A percentile compares a stretch with the other conserved stretches of the same genome.
phyloP scores from a whole-genome alignment of 2,329 filamentous ascomycete species.

The Xylariaceae sp. region DNA sequence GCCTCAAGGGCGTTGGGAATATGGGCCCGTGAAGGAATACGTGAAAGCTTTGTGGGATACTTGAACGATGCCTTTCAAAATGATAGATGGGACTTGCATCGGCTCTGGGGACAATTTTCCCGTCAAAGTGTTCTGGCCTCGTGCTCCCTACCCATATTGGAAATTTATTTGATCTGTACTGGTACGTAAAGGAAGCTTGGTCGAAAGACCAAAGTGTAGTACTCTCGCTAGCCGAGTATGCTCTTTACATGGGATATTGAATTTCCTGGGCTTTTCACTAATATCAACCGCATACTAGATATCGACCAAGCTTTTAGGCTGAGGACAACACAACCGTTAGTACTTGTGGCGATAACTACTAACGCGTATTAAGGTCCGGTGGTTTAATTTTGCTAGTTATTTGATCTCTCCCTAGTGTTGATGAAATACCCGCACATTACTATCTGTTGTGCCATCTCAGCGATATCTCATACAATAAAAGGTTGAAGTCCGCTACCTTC shows the following conservation, averaged over 20 bases:
- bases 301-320: too few species aligned
- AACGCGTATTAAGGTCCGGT: too few species aligned
- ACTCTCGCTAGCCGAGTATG: constrained; percentile 2
- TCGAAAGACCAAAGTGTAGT: neutral
- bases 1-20: constrained; percentile 59
- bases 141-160: neutral
- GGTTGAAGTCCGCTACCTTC: too few species aligned
- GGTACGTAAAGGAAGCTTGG: neutral
- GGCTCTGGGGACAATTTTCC: neutral
- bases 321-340: too few species aligned
- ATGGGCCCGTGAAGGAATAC: constrained; percentile 60
- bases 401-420: too few species aligned
- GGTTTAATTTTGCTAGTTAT: too few species aligned
- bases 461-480: too few species aligned
- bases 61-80: constrained; percentile 69
- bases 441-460: too few species aligned
- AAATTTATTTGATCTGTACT: neutral
- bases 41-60: constrained; percentile 69
- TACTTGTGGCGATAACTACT: too few species aligned
- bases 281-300: neutral
- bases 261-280: neutral
- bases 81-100: constrained; percentile 50
- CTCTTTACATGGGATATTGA: neutral
- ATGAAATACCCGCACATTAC: too few species aligned
- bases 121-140: neutral